Conservation (phyloP, 371 early-diverging fungal genomes). For the Lichtheimia corymbifera region DNA sequence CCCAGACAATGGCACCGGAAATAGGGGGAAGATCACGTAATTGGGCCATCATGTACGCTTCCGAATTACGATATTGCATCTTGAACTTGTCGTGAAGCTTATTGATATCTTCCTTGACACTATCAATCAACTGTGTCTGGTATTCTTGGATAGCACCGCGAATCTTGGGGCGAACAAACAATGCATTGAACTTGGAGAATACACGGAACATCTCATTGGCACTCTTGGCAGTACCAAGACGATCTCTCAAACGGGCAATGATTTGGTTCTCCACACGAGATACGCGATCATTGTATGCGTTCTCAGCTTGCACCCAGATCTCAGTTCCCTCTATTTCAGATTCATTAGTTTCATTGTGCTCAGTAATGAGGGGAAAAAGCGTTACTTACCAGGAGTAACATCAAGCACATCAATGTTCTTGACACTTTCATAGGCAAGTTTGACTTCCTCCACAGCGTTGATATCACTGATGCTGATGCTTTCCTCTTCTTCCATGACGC, state of each 20-base stretch:
- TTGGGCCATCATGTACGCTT: conserved; percentile 87
- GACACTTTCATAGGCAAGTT: conserved; percentile 89
- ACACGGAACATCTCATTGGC: conserved; percentile 99
- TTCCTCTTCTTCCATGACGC: conserved; percentile 58
- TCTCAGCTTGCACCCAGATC: conserved; percentile 91
- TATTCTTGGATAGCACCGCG: conserved; percentile 99
- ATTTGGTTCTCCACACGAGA: conserved; percentile 96
- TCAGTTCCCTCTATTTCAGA: conserved; percentile 83
- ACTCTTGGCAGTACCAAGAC: conserved; percentile 92
- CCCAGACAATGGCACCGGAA: conserved; percentile 96
- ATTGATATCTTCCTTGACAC: conserved; percentile 96
- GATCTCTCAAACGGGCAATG: conserved; percentile 91
- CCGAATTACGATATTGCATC: conserved; percentile 86
- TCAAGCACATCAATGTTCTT: conserved; percentile 95
- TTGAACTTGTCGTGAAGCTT: conserved; percentile 96
- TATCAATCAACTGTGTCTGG: conserved; percentile 95
- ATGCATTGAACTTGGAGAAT: conserved; percentile 97
- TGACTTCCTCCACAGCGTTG: conserved; percentile 89
- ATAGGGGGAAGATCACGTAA: conserved; percentile 93
- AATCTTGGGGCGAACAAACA: conserved; percentile 98
- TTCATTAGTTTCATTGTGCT: neutral
- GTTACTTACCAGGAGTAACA: conserved; percentile 66
- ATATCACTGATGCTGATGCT: conserved; percentile 66
- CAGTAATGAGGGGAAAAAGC: neutral
- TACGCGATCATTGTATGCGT: conserved; percentile 92